These are phyloP conservation scores for Kodamaea sagamina DNA, from an alignment of 805 yeast species.

Conservation along the genomic window DNA sequence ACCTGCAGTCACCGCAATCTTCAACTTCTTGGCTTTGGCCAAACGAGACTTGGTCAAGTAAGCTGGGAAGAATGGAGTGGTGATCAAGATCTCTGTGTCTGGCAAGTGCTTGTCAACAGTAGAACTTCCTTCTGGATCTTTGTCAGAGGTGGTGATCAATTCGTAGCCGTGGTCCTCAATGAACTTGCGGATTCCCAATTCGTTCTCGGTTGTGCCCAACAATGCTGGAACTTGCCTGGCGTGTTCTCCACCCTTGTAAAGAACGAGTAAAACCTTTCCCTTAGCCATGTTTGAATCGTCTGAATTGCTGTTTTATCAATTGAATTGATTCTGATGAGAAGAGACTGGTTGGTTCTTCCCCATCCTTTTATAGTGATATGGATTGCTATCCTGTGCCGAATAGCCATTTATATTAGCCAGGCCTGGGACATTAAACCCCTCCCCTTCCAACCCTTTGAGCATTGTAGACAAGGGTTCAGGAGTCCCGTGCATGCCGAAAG, in stretches of 20 bases:
- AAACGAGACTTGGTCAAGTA: slow-evolving; percentile 69
- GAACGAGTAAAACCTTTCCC: slow-evolving; percentile 51
- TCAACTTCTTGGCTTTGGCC: slow-evolving; percentile 68
- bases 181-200: slow-evolving; percentile 67
- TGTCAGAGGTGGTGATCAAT: slow-evolving; percentile 63
- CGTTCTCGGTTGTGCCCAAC: slow-evolving; percentile 73
- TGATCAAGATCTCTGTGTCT: slow-evolving; percentile 75
- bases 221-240: slow-evolving; percentile 61
- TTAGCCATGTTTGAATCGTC: slow-evolving; percentile 2
- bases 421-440: too few species aligned
- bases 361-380: too few species aligned
- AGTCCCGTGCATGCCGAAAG: too few species aligned
- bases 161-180: slow-evolving; percentile 68
- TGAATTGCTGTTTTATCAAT: background rate
- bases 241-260: slow-evolving; percentile 58
- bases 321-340: background rate
- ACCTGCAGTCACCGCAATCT: slow-evolving; percentile 75
- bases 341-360: too few species aligned
- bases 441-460: too few species aligned
- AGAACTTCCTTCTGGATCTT: slow-evolving; percentile 60
- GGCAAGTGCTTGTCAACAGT: slow-evolving; percentile 63
- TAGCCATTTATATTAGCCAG: too few species aligned
- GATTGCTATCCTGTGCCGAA: too few species aligned
- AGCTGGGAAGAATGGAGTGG: slow-evolving; percentile 84
- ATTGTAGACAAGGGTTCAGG: too few species aligned